phyloP scores from a whole-genome alignment of 2,329 filamentous ascomycete species.

The Colletotrichum sp. region DNA sequence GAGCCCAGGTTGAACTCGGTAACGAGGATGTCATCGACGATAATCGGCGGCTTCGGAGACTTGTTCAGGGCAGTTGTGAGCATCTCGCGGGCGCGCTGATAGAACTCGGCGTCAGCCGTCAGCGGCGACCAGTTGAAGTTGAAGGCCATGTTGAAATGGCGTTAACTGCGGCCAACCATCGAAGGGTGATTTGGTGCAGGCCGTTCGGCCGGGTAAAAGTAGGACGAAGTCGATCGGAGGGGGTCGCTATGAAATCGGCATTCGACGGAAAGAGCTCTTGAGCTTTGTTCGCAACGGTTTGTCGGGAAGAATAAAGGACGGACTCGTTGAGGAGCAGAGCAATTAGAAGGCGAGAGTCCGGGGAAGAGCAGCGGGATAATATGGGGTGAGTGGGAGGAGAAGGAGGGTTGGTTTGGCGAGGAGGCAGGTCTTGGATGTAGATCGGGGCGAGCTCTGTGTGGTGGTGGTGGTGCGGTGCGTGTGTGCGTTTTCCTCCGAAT shows the following conservation, averaged over 20 bases:
- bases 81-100: constrained; percentile 89
- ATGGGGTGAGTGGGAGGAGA: neutral
- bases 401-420: neutral
- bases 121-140: constrained; percentile 99
- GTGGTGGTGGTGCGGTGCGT: neutral
- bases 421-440: neutral
- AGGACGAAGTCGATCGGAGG: neutral
- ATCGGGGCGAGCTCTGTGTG: neutral
- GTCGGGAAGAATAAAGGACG: neutral
- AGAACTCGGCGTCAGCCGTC: constrained; percentile 91
- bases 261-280: neutral
- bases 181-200: constrained; percentile 14
- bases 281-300: neutral
- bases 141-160: constrained; percentile 86
- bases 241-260: neutral
- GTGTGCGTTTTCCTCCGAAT: constrained; percentile 15
- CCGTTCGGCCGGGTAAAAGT: neutral
- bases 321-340: constrained; percentile 12
- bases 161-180: constrained; percentile 28
- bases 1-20: constrained; percentile 97
- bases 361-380: neutral
- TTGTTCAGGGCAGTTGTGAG: constrained; percentile 96
- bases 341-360: constrained; percentile 4
- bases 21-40: constrained; percentile 98
- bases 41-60: constrained; percentile 96